phyloP scores from a whole-genome alignment of 2,329 filamentous ascomycete genomes.

The Trichophyton simii region DNA sequence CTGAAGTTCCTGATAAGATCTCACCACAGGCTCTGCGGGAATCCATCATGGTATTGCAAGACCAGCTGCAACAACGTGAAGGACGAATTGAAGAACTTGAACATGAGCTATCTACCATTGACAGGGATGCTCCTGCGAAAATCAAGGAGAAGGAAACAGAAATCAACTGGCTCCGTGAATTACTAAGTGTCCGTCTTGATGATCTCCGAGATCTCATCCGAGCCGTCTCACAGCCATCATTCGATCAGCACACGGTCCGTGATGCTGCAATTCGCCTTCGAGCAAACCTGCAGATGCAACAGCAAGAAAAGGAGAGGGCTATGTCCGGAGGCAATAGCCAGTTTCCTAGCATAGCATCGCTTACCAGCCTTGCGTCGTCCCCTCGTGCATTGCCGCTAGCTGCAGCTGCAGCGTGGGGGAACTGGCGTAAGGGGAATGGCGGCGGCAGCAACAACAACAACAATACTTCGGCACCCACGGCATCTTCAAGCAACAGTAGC shows the following conservation, averaged over 20 bases:
- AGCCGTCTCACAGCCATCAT: conserved; percentile 59
- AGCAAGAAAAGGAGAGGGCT: conserved; percentile 81
- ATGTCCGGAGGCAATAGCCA: conserved; percentile 52
- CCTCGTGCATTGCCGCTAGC: conserved; percentile 68
- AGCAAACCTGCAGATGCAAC: conserved; percentile 94
- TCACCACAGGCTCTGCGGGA: conserved; percentile 90
- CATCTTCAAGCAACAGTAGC: conserved; percentile 26
- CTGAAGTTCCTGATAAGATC: conserved; percentile 64
- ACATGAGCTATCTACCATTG: conserved; percentile 52
- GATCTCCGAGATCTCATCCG: conserved; percentile 87
- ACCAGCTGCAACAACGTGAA: conserved; percentile 91
- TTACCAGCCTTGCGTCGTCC: conserved; percentile 62
- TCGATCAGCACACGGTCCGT: conserved; percentile 66
- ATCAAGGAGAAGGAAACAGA: conserved; percentile 87
- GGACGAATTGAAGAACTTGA: conserved; percentile 79
- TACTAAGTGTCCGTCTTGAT: conserved; percentile 77
- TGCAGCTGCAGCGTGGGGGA: conserved; percentile 93
- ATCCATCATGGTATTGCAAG: conserved; percentile 90
- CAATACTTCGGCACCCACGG: conserved; percentile 30
- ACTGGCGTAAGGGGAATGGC: conserved; percentile 66
- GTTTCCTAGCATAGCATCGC: conserved; percentile 63
- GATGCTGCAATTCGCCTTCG: conserved; percentile 87
- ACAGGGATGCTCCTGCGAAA: conserved; percentile 67
- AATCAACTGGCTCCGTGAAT: conserved; percentile 86
- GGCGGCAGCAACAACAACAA: conserved; percentile 24